phyloP scores from a whole-genome alignment of 1,284 basidiomycete species.

The Leccinum proliferum region DNA sequence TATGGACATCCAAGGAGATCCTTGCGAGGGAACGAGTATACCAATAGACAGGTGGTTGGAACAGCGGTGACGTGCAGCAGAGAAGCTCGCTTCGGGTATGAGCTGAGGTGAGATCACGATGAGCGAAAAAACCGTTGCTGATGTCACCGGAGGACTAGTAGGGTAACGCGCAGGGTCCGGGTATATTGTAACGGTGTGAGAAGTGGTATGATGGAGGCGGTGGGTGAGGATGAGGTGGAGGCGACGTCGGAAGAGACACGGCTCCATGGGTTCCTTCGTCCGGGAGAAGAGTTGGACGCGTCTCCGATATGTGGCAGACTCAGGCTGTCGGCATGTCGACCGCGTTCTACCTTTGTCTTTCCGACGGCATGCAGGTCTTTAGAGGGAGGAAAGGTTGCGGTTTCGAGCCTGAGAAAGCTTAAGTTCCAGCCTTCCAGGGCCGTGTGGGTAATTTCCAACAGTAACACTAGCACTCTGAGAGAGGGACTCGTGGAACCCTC shows the following conservation, averaged over 20 bases:
- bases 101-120: slow-evolving; percentile 10
- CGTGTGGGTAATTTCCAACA: too few relatives aligned
- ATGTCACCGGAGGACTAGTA: slow-evolving; percentile 9
- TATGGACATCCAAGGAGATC: slow-evolving; percentile 13
- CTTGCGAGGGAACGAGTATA: slow-evolving; percentile 11
- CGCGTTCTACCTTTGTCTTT: slow-evolving; percentile 24
- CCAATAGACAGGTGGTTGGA: slow-evolving; percentile 10
- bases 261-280: slow-evolving; percentile 21
- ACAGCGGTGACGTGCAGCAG: slow-evolving; percentile 8
- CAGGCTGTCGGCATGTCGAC: slow-evolving; percentile 19
- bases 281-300: slow-evolving; percentile 16
- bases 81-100: slow-evolving; percentile 14
- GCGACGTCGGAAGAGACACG: slow-evolving; percentile 20
- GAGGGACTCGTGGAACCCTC: too few relatives aligned
- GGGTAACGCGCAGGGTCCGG: slow-evolving; percentile 20
- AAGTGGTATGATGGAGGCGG: slow-evolving; percentile 18
- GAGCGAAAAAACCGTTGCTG: slow-evolving; percentile 12
- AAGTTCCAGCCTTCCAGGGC: too few relatives aligned
- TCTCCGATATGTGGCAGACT: slow-evolving; percentile 12
- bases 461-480: too few relatives aligned
- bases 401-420: too few relatives aligned
- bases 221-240: slow-evolving; percentile 24
- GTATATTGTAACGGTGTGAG: slow-evolving; percentile 22
- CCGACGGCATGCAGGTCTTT: slow-evolving; percentile 19
- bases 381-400: background rate